Percentiles rank a stretch among this genome's conserved stretches.
Evolutionary conservation across 2,329 filamentous ascomycete genomes (phyloP).

Genomic region (Fusarium oligoseptatum): DNA sequence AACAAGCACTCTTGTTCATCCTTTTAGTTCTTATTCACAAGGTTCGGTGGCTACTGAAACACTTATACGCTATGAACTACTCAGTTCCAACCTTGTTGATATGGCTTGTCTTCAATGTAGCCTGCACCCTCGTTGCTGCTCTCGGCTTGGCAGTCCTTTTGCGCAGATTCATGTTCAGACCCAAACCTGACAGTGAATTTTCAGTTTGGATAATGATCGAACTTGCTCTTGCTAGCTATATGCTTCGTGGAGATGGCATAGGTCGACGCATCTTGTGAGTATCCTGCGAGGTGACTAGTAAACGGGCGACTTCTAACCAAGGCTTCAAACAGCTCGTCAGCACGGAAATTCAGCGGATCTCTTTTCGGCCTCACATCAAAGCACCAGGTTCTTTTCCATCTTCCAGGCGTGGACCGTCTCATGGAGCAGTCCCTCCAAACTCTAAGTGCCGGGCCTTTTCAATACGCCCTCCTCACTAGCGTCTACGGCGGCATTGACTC

Average conservation of each 20-base stretch:
- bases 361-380: slow-evolving; percentile 36
- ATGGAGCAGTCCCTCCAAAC: slow-evolving; percentile 29
- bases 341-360: slow-evolving; percentile 31
- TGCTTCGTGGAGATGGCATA: slow-evolving; percentile 24
- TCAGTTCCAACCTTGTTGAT: neutral
- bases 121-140: neutral
- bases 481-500: slow-evolving; percentile 18
- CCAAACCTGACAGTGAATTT: neutral
- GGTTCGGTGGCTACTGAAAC: neutral
- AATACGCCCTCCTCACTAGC: slow-evolving; percentile 16
- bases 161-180: neutral
- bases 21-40: neutral
- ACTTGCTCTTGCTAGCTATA: slow-evolving; percentile 24
- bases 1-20: neutral
- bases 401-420: slow-evolving; percentile 32
- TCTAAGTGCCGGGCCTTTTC: slow-evolving; percentile 19
- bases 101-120: neutral
- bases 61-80: neutral
- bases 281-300: too few species aligned
- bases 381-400: slow-evolving; percentile 32
- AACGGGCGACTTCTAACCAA: neutral
- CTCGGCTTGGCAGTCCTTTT: neutral
- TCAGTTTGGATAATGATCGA: slow-evolving; percentile 27
- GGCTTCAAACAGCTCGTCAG: neutral
- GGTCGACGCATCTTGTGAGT: slow-evolving; percentile 31